Conservation (phyloP, 768 basidiomycete species). For the Lactifluus hygrophoroides region DNA sequence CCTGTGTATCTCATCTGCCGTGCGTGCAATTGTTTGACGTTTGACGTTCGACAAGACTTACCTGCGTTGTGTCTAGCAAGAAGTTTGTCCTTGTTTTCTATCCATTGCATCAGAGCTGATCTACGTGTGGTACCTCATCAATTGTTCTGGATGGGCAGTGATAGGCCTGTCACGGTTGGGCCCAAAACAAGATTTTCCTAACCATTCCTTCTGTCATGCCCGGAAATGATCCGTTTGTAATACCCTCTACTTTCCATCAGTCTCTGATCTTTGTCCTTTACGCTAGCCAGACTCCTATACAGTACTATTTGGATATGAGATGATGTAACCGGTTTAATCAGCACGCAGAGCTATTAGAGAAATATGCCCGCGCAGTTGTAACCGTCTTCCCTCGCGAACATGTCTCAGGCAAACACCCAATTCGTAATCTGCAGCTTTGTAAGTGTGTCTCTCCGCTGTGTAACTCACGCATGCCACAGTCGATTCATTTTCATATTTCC, state of each 20-base stretch:
- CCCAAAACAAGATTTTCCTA: neutral
- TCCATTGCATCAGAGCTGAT: neutral
- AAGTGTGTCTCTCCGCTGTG: neutral
- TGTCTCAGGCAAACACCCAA: neutral
- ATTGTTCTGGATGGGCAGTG: neutral
- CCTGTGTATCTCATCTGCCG: too few relatives aligned
- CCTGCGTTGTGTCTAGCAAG: too few relatives aligned
- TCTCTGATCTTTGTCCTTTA: neutral
- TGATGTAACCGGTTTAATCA: neutral
- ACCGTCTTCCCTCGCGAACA: neutral
- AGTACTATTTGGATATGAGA: neutral
- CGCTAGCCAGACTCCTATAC: neutral
- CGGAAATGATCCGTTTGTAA: neutral
- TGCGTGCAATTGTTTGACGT: too few relatives aligned
- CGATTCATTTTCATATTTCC: neutral
- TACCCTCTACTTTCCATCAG: neutral
- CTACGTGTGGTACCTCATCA: neutral
- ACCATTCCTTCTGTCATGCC: neutral
- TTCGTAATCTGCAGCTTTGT: neutral
- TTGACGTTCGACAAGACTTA: neutral
- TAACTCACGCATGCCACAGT: neutral
- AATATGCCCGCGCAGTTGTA: too few relatives aligned
- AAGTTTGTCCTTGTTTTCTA: neutral
- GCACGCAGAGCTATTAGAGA: neutral
- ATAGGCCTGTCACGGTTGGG: neutral